These are phyloP conservation scores for Cinchona pubescens DNA, from an alignment of 257 asterid species.

Conservation along the genomic window DNA sequence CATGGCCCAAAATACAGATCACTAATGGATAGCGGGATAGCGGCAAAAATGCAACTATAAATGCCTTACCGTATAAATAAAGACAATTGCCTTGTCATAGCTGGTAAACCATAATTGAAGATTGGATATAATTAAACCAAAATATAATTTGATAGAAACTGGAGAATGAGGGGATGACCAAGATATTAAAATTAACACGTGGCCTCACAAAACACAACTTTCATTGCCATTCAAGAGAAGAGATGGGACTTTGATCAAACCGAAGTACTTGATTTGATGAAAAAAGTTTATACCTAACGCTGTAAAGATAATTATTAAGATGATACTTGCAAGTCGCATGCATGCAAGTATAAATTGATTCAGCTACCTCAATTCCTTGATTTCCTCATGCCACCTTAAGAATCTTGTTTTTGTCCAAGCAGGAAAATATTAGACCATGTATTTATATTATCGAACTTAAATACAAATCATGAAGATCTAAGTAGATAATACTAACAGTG, in stretches of 20 bases:
- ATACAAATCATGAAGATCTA: not conserved
- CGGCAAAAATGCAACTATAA: not conserved
- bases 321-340: not conserved
- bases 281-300: not conserved
- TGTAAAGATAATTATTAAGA: not conserved
- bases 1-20: not conserved
- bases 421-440: not conserved
- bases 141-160: not conserved
- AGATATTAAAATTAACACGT: not conserved
- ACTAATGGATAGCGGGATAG: not conserved
- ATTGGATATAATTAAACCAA: not conserved
- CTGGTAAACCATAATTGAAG: not conserved
- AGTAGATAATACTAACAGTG: constrained; percentile 1
- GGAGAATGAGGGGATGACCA: not conserved
- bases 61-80: not conserved
- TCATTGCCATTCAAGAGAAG: not conserved
- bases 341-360: not conserved
- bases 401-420: not conserved
- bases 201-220: not conserved
- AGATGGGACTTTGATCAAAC: not conserved
- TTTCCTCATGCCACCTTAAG: too few relatives aligned
- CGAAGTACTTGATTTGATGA: not conserved
- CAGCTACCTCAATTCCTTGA: too few relatives aligned
- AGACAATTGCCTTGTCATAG: not conserved
- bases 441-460: not conserved